phyloP scores from a whole-genome alignment of 176 grass and related monocot genomes.

The Phoenix roebelenii region DNA sequence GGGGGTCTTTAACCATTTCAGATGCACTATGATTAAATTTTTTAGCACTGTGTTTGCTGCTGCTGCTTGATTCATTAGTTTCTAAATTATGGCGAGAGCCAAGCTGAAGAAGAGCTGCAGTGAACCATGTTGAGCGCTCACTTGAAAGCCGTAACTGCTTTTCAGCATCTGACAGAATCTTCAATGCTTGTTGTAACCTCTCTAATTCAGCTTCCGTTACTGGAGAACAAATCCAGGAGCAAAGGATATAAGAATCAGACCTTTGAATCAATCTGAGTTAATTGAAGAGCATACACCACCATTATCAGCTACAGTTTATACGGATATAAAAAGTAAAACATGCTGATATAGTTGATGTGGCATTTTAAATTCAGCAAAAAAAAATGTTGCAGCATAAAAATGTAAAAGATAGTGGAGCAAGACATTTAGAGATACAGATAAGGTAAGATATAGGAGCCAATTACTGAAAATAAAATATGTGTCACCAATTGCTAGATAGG shows the following conservation, averaged over 20 bases:
- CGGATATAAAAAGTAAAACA: too few relatives aligned
- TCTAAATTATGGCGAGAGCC: conserved; percentile 68
- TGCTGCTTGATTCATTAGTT: conserved; percentile 45
- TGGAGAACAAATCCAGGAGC: conserved; percentile 14
- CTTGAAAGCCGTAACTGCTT: conserved; percentile 90
- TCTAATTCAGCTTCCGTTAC: conserved; percentile 94
- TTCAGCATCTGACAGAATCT: conserved; percentile 95
- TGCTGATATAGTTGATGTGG: too few relatives aligned
- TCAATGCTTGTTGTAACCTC: conserved; percentile 87
- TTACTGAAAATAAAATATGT: too few relatives aligned
- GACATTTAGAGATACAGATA: too few relatives aligned
- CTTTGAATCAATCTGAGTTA: too few relatives aligned
- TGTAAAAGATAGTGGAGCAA: too few relatives aligned
- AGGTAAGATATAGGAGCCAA: too few relatives aligned
- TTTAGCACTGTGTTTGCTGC: conserved; percentile 53
- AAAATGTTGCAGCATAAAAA: too few relatives aligned
- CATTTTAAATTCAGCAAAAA: too few relatives aligned
- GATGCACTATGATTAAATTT: conserved; percentile 32
- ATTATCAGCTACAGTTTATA: too few relatives aligned
- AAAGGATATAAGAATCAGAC: background rate
- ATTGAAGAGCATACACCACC: too few relatives aligned
- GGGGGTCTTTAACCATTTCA: conserved; percentile 38
- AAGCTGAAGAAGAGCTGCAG: conserved; percentile 91
- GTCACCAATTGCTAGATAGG: too few relatives aligned
- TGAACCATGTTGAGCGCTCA: conserved; percentile 94